Evolutionary conservation across 176 grass and related monocot genomes (phyloP), one percentile per base, ranked within the genome.

Genomic region (Dactylis glomerata): DNA sequence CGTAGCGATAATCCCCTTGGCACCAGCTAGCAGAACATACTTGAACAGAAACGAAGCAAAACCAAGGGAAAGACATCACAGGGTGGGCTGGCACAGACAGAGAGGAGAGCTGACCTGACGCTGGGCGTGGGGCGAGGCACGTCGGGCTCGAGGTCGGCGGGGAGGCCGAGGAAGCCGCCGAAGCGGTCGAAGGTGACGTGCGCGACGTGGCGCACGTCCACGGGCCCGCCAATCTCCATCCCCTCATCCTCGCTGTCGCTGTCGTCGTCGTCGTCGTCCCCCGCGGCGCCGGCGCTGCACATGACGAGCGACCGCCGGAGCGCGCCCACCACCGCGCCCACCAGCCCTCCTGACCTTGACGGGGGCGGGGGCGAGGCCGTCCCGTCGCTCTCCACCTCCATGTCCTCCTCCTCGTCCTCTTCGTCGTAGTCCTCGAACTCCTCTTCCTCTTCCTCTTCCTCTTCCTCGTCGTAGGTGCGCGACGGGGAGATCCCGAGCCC

Each of bases 101-200:
- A 15, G 58, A 62, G 4, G 6, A 59, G 55, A 26, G 54, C 27
- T 80, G 46, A 99, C 97, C 96, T 96, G 87, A 94, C 93, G 77
- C 97, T 89, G 68, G 97, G 97, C 63, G 83, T 83, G 41, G 82
- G 83, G 0, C 36, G 16, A 0, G 86, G 97, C 79, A 99, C 86
- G 31, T 99, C 91, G 8, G 90, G 86, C 77, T 96, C 84, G 47
- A 96, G 76, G 88, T 99, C 93, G 12, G 89, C 83, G 26, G 97
- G 97, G 54, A 99, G 90, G 14, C 97, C 97, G 75, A 96, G 93
- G 82, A 99, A 99, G 1, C 97, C 97, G 10, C 86, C 89, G 68
- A 94, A 99, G 52, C 87, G 93, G 88, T 99, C 97, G 88, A 99
- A 94, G 57, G 93, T 96, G 56, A 99, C 97, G 63, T 99, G 97